Percentiles rank a stretch among this genome's conserved stretches.
Evolutionary conservation across 169 alveolate genomes (phyloP).

Genomic region (Cryptosporidium sp.): DNA sequence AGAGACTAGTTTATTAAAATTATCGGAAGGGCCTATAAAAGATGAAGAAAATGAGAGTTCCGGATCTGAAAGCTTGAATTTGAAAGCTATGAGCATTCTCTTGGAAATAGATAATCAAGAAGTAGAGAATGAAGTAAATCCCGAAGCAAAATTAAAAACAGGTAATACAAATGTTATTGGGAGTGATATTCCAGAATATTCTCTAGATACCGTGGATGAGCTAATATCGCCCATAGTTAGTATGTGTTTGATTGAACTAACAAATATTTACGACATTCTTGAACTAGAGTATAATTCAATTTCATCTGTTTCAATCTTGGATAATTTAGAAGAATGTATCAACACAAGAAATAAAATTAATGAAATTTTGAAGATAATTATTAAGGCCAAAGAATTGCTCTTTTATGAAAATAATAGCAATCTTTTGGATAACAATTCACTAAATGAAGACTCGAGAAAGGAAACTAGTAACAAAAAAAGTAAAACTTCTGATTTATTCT

Average conservation of each 20-base stretch:
- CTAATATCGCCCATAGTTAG: conserved; percentile 32
- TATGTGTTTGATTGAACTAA: conserved; percentile 20
- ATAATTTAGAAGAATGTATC: conserved; percentile 37
- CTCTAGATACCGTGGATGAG: conserved; percentile 4
- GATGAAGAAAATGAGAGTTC: neutral
- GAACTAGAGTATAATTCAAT: conserved; percentile 47
- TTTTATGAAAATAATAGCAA: neutral
- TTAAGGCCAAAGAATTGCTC: conserved; percentile 34
- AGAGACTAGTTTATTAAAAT: neutral
- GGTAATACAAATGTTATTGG: neutral
- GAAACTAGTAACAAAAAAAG: neutral
- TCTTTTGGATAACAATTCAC: neutral
- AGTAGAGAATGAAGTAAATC: neutral
- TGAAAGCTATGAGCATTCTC: neutral
- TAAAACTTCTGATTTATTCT: conserved; percentile 15
- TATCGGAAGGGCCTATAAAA: neutral
- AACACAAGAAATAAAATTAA: conserved; percentile 19
- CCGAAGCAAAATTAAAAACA: neutral
- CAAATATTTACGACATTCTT: conserved; percentile 12
- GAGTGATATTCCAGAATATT: neutral
- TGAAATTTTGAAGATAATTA: conserved; percentile 49
- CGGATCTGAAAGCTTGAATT: conserved; percentile 1
- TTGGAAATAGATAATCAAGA: neutral
- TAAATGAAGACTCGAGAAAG: neutral
- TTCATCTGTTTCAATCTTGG: conserved; percentile 38